These are phyloP conservation scores for Cladophialophora carrionii DNA, from an alignment of 2,329 filamentous ascomycete genomes.

Conservation along the genomic window DNA sequence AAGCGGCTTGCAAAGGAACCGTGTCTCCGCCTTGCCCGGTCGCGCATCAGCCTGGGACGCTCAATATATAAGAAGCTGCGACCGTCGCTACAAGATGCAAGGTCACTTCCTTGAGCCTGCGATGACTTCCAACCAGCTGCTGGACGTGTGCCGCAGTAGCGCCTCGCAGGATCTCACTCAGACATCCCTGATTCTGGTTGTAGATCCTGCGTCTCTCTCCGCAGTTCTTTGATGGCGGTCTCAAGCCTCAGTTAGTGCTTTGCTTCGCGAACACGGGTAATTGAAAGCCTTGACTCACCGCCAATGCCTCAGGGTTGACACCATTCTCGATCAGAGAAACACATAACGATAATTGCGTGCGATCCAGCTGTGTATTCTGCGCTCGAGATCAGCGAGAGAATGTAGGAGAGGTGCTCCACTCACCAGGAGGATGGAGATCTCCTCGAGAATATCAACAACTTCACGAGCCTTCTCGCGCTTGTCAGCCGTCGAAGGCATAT, in stretches of 20 bases:
- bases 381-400: slow-evolving; percentile 12
- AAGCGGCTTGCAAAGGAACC: not conserved
- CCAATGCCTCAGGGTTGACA: slow-evolving; percentile 91
- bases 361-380: slow-evolving; percentile 91
- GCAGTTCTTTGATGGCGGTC: slow-evolving; percentile 53
- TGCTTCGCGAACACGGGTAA: not conserved
- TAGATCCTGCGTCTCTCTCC: slow-evolving; percentile 45
- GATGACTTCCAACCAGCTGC: not conserved
- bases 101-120: not conserved
- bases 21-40: not conserved
- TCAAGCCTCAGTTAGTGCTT: slow-evolving; percentile 22
- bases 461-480: slow-evolving; percentile 56
- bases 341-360: slow-evolving; percentile 88
- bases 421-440: slow-evolving; percentile 55
- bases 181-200: slow-evolving; percentile 38
- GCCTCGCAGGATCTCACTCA: slow-evolving; percentile 20
- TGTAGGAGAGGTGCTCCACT: slow-evolving; percentile 14
- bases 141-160: not conserved
- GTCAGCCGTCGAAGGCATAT: slow-evolving; percentile 16
- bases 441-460: slow-evolving; percentile 56
- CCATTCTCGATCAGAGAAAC: slow-evolving; percentile 97
- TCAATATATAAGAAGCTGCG: not conserved
- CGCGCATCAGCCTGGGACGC: not conserved
- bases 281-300: slow-evolving; percentile 62
- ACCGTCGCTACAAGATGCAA: not conserved